Conservation (phyloP, 2,329 filamentous ascomycete species). For the Pleomassaria siparia region DNA sequence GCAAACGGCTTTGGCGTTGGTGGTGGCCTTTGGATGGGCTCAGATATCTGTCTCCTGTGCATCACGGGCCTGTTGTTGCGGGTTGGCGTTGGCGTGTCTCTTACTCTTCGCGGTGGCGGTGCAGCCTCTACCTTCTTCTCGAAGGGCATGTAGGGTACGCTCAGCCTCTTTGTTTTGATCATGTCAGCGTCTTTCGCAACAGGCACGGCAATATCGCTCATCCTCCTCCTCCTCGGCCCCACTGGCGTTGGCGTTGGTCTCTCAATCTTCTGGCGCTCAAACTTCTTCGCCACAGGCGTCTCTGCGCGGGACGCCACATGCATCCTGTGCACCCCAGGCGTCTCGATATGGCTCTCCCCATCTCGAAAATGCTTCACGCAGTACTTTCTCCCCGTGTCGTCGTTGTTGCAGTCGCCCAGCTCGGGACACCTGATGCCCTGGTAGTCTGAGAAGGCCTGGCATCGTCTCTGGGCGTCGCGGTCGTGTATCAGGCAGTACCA, state of each 20-base stretch:
- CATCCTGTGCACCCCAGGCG: background rate
- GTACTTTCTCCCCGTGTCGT: conserved; percentile 3
- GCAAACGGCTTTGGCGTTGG: background rate
- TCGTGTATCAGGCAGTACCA: conserved; percentile 17
- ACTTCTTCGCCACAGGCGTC: background rate
- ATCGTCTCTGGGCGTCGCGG: conserved; percentile 8
- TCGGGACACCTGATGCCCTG: conserved; percentile 11
- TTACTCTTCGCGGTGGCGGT: background rate
- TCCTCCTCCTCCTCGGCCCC: background rate
- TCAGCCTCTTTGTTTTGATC: background rate
- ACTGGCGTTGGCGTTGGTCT: background rate
- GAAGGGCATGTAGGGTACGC: background rate
- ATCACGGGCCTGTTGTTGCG: background rate
- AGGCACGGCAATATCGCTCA: background rate
- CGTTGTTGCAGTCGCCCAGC: conserved; percentile 3
- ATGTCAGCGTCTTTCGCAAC: background rate
- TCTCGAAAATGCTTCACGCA: conserved; percentile 9
- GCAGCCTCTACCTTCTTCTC: background rate
- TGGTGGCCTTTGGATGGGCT: too few relatives aligned
- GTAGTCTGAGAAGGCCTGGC: conserved; percentile 11
- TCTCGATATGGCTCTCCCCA: background rate
- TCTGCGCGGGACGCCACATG: background rate
- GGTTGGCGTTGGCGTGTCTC: background rate
- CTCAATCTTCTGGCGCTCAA: background rate
- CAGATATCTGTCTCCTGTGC: background rate